These are phyloP conservation scores for Liquidambar formosana DNA, from an alignment of 164 flowering plant species.

Conservation along the genomic window DNA sequence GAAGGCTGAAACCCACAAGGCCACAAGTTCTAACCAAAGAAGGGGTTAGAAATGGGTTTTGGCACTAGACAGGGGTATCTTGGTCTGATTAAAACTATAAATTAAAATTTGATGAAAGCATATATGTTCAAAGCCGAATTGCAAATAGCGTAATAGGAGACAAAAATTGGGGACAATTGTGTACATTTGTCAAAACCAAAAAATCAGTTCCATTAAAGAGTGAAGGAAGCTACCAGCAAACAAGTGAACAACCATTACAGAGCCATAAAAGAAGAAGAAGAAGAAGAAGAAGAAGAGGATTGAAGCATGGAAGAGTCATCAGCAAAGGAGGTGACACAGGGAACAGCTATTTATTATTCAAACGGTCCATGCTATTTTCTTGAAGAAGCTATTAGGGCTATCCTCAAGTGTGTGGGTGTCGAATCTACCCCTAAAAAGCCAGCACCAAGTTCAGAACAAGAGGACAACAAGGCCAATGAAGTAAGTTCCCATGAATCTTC, in stretches of 20 bases:
- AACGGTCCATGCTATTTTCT: background rate
- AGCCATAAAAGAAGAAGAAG: background rate
- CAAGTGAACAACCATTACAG: background rate
- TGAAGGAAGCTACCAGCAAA: background rate
- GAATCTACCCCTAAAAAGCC: background rate
- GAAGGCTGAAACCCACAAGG: no score
- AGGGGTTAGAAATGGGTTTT: no score
- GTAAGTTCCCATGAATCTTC: no score
- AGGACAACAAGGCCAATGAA: no score
- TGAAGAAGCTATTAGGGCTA: background rate
- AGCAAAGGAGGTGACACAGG: background rate
- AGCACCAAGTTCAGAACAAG: background rate
- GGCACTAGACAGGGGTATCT: background rate
- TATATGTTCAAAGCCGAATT: no score
- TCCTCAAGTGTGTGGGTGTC: background rate
- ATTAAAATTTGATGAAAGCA: no score
- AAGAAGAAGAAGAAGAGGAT: background rate
- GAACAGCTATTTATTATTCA: background rate
- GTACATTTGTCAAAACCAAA: background rate
- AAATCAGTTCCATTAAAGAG: constrained; percentile 1
- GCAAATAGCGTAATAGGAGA: no score
- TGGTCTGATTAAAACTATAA: background rate
- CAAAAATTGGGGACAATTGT: background rate
- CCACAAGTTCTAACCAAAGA: no score
- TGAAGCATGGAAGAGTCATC: constrained; percentile 1